Percentiles rank a stretch among this genome's conserved stretches.
Evolutionary conservation across 2,329 filamentous ascomycete genomes (phyloP).

Genomic region (Penicillium vulpinum): DNA sequence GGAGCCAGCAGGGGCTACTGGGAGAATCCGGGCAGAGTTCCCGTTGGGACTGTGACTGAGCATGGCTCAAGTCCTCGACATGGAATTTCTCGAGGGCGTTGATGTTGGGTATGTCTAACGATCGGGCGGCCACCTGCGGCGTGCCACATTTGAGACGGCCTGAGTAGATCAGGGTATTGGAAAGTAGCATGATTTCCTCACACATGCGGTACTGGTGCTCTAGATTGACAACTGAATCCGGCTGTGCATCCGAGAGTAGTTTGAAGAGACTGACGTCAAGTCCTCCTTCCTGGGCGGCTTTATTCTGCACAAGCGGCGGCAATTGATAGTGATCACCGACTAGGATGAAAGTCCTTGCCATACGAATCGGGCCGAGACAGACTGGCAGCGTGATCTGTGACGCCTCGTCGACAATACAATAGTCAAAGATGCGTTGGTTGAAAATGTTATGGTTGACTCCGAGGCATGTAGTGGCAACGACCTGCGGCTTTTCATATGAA

Average conservation of each 20-base stretch:
- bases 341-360: constrained; percentile 89
- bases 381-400: constrained; percentile 96
- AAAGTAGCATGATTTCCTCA: constrained; percentile 91
- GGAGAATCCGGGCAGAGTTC: constrained; percentile 58
- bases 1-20: constrained; percentile 69
- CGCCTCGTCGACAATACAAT: constrained; percentile 97
- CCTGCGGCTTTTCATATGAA: constrained; percentile 79
- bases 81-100: constrained; percentile 61
- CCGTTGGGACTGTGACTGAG: constrained; percentile 24
- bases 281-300: constrained; percentile 79
- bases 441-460: constrained; percentile 89
- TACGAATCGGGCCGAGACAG: constrained; percentile 87
- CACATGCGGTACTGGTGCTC: constrained; percentile 99
- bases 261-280: constrained; percentile 94
- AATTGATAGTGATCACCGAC: constrained; percentile 97
- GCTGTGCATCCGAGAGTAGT: constrained; percentile 83
- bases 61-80: constrained; percentile 30
- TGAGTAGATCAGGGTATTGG: constrained; percentile 90
- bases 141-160: constrained; percentile 88
- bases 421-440: constrained; percentile 86
- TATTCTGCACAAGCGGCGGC: constrained; percentile 90
- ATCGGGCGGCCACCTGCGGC: constrained; percentile 67
- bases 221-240: constrained; percentile 82
- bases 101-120: constrained; percentile 68
- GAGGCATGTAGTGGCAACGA: constrained; percentile 93